Conservation (phyloP, 768 basidiomycete species). For the Leccinum incarnatum region DNA sequence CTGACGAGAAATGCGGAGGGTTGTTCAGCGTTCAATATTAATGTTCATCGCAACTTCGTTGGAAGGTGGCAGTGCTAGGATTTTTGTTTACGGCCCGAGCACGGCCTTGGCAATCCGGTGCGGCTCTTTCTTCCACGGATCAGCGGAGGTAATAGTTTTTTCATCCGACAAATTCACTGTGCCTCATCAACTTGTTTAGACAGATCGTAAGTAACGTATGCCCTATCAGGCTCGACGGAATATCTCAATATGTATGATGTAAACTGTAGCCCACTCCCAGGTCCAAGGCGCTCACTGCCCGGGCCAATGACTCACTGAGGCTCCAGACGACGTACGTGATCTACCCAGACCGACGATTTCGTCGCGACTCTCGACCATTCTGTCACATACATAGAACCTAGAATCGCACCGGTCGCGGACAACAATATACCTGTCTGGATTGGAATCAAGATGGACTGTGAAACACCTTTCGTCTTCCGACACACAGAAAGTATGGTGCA, state of each 20-base stretch:
- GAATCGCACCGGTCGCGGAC: not conserved
- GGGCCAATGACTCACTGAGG: not conserved
- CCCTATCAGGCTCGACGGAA: not conserved
- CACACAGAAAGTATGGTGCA: not conserved
- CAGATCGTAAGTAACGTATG: not conserved
- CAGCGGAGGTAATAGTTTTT: not conserved
- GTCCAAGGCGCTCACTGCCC: not conserved
- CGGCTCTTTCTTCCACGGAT: not conserved
- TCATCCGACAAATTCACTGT: not conserved
- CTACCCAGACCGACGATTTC: not conserved
- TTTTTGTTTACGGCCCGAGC: too few relatives aligned
- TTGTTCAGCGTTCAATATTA: too few relatives aligned
- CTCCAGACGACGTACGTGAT: not conserved
- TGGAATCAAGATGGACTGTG: not conserved
- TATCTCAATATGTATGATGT: not conserved
- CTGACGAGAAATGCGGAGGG: too few relatives aligned
- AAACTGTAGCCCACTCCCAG: not conserved
- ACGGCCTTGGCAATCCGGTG: too few relatives aligned
- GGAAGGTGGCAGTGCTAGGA: not conserved
- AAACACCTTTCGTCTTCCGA: not conserved
- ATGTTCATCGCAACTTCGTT: constrained; percentile 4
- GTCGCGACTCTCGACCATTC: not conserved
- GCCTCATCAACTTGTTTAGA: not conserved
- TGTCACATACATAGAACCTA: not conserved
- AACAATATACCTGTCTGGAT: not conserved